Evolutionary conservation across 2,329 filamentous ascomycete species (phyloP), one percentile per base, ranked within the genome.

Genomic region (Ophiostoma sp.): DNA sequence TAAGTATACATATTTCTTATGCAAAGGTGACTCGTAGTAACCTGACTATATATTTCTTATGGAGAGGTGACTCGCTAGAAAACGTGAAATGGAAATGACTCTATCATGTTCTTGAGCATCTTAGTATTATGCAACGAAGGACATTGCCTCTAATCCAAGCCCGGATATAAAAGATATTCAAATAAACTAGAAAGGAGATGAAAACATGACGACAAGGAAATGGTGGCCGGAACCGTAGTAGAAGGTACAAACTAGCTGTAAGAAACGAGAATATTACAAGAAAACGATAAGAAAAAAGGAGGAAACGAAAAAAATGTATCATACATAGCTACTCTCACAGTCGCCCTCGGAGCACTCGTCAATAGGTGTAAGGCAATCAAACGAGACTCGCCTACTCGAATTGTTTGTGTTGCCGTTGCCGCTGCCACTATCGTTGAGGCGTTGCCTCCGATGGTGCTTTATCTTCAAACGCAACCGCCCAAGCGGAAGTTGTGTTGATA

Each of bases 311-410:
- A 63, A 5, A 9, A 14, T 42, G 27, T n/a, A 63, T 63, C 6
- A 44, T 42, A 63, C 60, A 18, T 18, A 27, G 27, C 27, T 27
- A 8, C 14, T 42, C 8, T 3, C 16, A 1, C n/a, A 63, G 12
- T 42, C 60, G 12, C 7, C 16, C 60, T 63, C 60, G 38, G 60
- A 63, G 12, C 60, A 18, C 60, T 63, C 60, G 38, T 63, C 60
- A 16, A 63, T 63, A 2, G 60, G 60, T 12, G 40, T 18, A 5
- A 63, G 40, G 27, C 12, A 12, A 40, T 27, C 55, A 12, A 16
- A 11, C 1, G 12, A 60, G 4, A 18, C 49, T n/a, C 38, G 58
- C 5, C 36, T 62, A 16, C 7, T 40, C 5, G 60, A 2, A 2
- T 1, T 9, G 60, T 3, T 11, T 4, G 8, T 42, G 6, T 42